phyloP scores from a whole-genome alignment of 2,329 filamentous ascomycete genomes.

The Xylariaceae sp. region DNA sequence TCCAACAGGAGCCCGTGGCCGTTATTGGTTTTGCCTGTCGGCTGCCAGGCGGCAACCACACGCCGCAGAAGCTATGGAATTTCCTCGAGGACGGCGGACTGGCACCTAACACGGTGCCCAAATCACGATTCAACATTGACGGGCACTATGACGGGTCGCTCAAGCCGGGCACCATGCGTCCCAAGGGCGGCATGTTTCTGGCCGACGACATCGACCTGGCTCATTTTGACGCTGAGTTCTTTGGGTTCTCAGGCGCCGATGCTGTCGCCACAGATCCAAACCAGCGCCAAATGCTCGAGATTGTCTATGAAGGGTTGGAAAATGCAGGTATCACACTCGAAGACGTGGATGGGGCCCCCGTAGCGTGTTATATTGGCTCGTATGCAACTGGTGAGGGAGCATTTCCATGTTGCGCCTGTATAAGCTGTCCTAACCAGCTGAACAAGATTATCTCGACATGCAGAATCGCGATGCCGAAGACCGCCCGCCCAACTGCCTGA shows the following conservation, averaged over 20 bases:
- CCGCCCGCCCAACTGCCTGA: slow-evolving; percentile 11
- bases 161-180: slow-evolving; percentile 45
- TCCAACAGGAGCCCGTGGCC: slow-evolving; percentile 22
- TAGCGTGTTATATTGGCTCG: no score
- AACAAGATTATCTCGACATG: slow-evolving; percentile 31
- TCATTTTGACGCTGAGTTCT: slow-evolving; percentile 45
- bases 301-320: slow-evolving; percentile 39
- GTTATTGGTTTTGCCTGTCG: slow-evolving; percentile 16
- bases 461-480: slow-evolving; percentile 31
- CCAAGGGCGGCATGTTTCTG: slow-evolving; percentile 47
- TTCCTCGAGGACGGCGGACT: slow-evolving; percentile 13
- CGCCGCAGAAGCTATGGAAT: slow-evolving; percentile 30
- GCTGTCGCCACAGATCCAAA: slow-evolving; percentile 34
- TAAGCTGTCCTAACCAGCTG: no score
- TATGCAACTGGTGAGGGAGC: no score
- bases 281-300: slow-evolving; percentile 39
- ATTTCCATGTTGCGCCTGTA: no score
- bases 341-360: no score
- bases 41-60: slow-evolving; percentile 35
- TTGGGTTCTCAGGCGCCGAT: slow-evolving; percentile 28
- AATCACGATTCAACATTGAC: slow-evolving; percentile 42
- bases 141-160: slow-evolving; percentile 45
- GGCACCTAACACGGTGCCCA: slow-evolving; percentile 43
- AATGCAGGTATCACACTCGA: slow-evolving; percentile 35
- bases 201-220: slow-evolving; percentile 42